These are phyloP conservation scores for Grammothele lineata DNA, from an alignment of 768 basidiomycete genomes.

Conservation along the genomic window DNA sequence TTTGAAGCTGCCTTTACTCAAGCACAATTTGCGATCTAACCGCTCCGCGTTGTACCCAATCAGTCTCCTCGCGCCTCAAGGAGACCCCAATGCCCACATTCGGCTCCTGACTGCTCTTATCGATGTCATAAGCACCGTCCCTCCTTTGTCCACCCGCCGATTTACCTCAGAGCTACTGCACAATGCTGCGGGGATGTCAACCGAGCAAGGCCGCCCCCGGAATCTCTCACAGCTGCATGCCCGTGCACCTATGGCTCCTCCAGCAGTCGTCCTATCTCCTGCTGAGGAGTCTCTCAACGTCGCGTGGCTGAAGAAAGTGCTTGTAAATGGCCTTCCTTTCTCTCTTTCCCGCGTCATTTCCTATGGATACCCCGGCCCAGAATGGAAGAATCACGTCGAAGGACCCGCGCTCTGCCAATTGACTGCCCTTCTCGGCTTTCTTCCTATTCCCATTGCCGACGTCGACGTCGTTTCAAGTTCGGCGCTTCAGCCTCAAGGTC, in stretches of 20 bases:
- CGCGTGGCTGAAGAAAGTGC: slow-evolving; percentile 8
- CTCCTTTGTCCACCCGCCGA: not conserved
- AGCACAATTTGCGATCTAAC: not conserved
- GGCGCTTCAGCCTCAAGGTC: not conserved
- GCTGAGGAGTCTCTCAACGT: not conserved
- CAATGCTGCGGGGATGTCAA: no score
- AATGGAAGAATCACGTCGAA: slow-evolving; percentile 14
- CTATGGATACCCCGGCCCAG: slow-evolving; percentile 5
- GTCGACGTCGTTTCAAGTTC: no score
- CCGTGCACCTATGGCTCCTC: not conserved
- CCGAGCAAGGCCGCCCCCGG: no score
- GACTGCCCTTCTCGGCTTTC: slow-evolving; percentile 39
- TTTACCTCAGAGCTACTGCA: not conserved
- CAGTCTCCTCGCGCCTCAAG: not conserved
- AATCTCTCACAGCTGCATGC: not conserved
- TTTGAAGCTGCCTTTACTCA: not conserved
- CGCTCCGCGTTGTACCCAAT: not conserved
- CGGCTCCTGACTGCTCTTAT: not conserved
- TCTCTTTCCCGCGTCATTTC: slow-evolving; percentile 18
- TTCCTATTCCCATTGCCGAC: slow-evolving; percentile 13
- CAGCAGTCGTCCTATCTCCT: not conserved
- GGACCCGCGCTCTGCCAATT: slow-evolving; percentile 37
- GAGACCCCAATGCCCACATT: not conserved
- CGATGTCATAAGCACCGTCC: not conserved
- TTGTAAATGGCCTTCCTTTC: slow-evolving; percentile 22